Conservation (phyloP, 2,329 filamentous ascomycete genomes). For the Fusarium sambucinum region DNA sequence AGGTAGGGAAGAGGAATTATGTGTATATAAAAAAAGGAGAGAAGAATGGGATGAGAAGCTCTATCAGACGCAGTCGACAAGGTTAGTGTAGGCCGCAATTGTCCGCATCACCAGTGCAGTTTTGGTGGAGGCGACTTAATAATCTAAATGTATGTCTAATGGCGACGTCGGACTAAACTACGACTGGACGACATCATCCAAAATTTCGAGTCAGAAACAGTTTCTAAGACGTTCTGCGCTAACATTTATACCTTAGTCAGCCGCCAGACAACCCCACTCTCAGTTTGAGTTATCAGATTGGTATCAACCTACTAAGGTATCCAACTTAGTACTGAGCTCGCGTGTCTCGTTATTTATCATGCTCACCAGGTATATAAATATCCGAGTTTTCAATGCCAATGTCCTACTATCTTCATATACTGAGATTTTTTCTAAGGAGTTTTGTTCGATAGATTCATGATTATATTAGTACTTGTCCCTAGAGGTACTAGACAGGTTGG, state of each 20-base stretch:
- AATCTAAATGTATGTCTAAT: slow-evolving; percentile 36
- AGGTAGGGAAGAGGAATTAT: slow-evolving; percentile 30
- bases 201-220: slow-evolving; percentile 48
- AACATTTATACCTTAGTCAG: slow-evolving; percentile 26
- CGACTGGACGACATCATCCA: slow-evolving; percentile 47
- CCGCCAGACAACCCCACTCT: slow-evolving; percentile 27
- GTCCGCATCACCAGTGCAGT: slow-evolving; percentile 50
- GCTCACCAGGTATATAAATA: neutral
- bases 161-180: slow-evolving; percentile 47
- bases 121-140: slow-evolving; percentile 50
- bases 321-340: slow-evolving; percentile 35
- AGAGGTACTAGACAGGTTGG: no score
- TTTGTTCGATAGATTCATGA: neutral
- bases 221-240: slow-evolving; percentile 33
- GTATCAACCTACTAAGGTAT: slow-evolving; percentile 8
- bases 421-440: neutral
- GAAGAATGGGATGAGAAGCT: slow-evolving; percentile 13
- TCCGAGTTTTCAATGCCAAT: neutral
- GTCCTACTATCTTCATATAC: neutral
- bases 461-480: neutral
- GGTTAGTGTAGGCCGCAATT: slow-evolving; percentile 43
- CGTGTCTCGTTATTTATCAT: slow-evolving; percentile 11
- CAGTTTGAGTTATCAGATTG: slow-evolving; percentile 40
- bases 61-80: slow-evolving; percentile 28
- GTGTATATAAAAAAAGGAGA: slow-evolving; percentile 1